Evolutionary conservation across 225 moss, liverwort and hornwort genomes (phyloP).

Genomic region (Sphagnum contortum): DNA sequence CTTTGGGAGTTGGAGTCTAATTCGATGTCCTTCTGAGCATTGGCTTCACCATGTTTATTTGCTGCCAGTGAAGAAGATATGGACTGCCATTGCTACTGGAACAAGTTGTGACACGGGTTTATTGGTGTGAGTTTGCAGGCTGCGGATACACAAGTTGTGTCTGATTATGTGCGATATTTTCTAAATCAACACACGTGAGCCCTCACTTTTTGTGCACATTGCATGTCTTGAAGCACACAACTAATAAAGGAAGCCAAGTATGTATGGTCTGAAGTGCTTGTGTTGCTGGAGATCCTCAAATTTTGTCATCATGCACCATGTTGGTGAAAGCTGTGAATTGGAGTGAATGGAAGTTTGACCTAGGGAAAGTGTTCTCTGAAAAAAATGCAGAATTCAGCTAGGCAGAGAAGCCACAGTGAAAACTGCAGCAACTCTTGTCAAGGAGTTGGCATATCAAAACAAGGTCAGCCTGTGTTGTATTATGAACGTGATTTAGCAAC

Average conservation of each 20-base stretch:
- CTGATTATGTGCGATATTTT: constrained; percentile 91
- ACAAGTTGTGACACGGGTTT: neutral
- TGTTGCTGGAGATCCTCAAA: too few relatives aligned
- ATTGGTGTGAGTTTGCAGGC: constrained; percentile 31
- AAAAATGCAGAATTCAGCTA: constrained; percentile 54
- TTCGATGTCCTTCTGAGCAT: too few relatives aligned
- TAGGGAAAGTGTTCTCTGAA: too few relatives aligned
- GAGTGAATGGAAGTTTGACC: neutral
- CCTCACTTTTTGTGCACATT: neutral
- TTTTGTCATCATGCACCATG: too few relatives aligned
- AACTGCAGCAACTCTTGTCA: constrained; percentile 68
- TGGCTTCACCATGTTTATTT: neutral
- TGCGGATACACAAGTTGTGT: constrained; percentile 91
- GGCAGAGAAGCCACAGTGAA: constrained; percentile 82
- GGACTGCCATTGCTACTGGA: neutral
- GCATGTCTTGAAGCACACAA: too few relatives aligned
- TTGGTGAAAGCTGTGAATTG: neutral
- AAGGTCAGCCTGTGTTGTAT: constrained; percentile 34
- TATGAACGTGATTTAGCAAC: too few relatives aligned
- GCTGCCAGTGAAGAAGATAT: neutral
- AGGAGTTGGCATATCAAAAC: constrained; percentile 81
- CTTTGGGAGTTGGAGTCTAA: too few relatives aligned
- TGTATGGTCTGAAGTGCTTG: too few relatives aligned
- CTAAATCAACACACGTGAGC: constrained; percentile 86
- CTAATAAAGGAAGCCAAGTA: too few relatives aligned